A percentile compares a stretch with the other conserved stretches of the same genome.
Evolutionary conservation across 148 eudicot genomes (phyloP).

Genomic region (Rhododendron griersonianum): DNA sequence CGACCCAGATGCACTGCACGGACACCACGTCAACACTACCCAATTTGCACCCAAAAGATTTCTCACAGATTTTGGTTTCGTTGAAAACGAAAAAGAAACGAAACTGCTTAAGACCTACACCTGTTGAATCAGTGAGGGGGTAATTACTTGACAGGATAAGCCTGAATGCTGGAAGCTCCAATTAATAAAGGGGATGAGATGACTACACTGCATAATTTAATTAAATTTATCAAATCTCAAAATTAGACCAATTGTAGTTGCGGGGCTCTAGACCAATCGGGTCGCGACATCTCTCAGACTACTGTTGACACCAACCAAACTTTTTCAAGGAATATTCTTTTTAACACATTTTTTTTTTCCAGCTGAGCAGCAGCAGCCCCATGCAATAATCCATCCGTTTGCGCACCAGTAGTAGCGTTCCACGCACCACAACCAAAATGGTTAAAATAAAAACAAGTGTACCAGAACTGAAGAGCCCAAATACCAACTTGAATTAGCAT

Average conservation of each 20-base stretch:
- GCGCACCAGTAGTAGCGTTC: neutral
- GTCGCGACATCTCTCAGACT: neutral
- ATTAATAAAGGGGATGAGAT: neutral
- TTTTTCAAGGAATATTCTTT: too few species aligned
- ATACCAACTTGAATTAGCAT: too few species aligned
- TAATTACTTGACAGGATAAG: neutral
- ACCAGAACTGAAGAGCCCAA: neutral
- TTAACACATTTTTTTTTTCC: neutral
- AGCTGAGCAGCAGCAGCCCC: neutral
- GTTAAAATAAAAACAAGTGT: neutral
- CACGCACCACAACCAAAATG: neutral
- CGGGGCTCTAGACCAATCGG: neutral
- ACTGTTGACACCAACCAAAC: neutral
- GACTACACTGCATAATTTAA: too few species aligned
- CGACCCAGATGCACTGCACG: too few species aligned
- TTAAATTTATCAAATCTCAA: too few species aligned
- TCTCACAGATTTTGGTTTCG: neutral
- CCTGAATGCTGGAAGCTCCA: too few species aligned
- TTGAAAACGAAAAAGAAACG: neutral
- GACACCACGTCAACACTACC: too few species aligned
- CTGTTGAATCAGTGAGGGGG: neutral
- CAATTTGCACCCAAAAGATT: too few species aligned
- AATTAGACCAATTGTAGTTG: neutral
- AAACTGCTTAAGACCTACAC: too few species aligned
- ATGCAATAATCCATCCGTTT: neutral